Conservation (phyloP, 1,284 basidiomycete genomes). For the Kwoniella shivajii region DNA sequence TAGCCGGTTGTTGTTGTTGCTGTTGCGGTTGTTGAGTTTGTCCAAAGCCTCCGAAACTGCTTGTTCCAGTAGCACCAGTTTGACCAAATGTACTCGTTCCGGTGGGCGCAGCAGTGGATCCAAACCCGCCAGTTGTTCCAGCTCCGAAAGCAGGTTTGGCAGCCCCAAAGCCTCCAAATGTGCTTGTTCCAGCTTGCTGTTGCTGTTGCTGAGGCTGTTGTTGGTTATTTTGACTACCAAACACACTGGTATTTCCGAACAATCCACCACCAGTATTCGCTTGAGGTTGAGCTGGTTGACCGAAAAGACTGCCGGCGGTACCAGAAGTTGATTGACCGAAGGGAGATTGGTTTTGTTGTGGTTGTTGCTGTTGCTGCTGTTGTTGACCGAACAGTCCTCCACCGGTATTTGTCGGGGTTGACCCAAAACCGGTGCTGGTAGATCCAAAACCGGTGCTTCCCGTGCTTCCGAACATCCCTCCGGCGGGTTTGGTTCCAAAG, state of each 20-base stretch:
- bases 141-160: conserved; percentile 48
- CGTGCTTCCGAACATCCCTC: conserved; percentile 50
- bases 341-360: conserved; percentile 20
- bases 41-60: conserved; percentile 56
- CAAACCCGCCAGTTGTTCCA: conserved; percentile 34
- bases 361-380: conserved; percentile 9
- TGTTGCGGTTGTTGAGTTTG: conserved; percentile 26
- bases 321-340: conserved; percentile 25
- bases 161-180: conserved; percentile 49
- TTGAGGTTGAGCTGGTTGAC: conserved; percentile 30
- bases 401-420: conserved; percentile 26
- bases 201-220: conserved; percentile 41
- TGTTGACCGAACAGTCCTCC: conserved; percentile 47
- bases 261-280: conserved; percentile 27
- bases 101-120: conserved; percentile 34
- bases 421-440: conserved; percentile 20
- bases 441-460: conserved; percentile 35
- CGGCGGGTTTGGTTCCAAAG: conserved; percentile 51
- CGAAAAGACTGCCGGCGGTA: conserved; percentile 52
- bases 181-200: conserved; percentile 41
- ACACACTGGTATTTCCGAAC: conserved; percentile 55
- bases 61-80: conserved; percentile 28
- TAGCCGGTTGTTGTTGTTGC: conserved; percentile 34
- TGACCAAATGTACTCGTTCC: conserved; percentile 48
- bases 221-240: conserved; percentile 20